Conservation (phyloP, 768 basidiomycete species). For the Botryobasidium botryosum region DNA sequence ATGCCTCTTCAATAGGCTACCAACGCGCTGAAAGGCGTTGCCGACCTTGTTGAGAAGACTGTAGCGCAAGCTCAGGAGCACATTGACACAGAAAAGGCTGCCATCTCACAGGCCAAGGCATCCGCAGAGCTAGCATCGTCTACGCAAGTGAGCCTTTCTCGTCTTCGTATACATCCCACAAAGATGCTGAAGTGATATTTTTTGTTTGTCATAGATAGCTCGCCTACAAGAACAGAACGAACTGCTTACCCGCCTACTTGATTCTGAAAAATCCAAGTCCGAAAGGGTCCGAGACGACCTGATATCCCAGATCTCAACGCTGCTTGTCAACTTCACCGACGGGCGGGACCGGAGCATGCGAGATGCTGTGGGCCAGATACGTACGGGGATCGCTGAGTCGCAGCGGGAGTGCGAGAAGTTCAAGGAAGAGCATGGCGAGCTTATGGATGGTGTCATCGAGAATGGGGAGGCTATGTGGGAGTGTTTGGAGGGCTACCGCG, state of each 20-base stretch:
- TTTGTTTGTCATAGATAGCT: constrained; percentile 24
- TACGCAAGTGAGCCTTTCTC: too few relatives aligned
- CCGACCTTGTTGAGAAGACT: constrained; percentile 41
- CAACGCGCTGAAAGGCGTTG: constrained; percentile 36
- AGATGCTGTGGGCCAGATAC: constrained; percentile 36
- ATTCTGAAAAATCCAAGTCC: constrained; percentile 46
- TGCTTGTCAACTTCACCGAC: constrained; percentile 53
- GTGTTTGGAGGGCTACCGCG: too few relatives aligned
- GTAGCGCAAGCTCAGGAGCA: constrained; percentile 41
- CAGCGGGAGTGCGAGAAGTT: constrained; percentile 35
- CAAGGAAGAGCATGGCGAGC: constrained; percentile 30
- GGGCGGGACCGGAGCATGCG: constrained; percentile 50
- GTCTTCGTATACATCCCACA: too few relatives aligned
- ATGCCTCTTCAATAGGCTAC: constrained; percentile 18
- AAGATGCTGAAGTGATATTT: too few relatives aligned
- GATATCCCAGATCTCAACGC: constrained; percentile 51
- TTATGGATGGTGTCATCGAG: constrained; percentile 24
- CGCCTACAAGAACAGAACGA: constrained; percentile 58
- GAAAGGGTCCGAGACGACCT: constrained; percentile 56
- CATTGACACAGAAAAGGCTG: constrained; percentile 37
- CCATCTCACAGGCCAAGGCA: too few relatives aligned
- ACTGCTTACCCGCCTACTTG: constrained; percentile 39
- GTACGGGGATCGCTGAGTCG: constrained; percentile 37
- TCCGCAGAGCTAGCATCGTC: too few relatives aligned
- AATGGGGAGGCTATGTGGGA: too few relatives aligned